Base-by-base conservation (phyloP, 495 filamentous ascomycete genomes). In the Entonaema liquescens region DNA sequence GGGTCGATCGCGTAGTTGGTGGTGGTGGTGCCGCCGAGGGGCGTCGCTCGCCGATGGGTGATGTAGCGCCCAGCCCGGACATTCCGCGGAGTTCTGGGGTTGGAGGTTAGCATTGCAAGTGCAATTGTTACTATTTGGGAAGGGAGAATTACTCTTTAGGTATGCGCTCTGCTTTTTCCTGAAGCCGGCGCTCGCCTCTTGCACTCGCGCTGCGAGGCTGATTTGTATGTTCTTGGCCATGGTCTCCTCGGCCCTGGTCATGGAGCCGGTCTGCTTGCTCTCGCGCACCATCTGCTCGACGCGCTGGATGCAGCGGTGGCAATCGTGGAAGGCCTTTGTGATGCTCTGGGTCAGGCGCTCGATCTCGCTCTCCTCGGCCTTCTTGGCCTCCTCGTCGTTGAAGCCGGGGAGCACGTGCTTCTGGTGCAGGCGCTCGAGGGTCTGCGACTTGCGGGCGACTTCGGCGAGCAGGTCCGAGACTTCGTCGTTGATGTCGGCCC, bases 141-240 rank as follows among this genome's bases (percentile, higher is more conserved):
- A 2, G 13, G 40, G 12, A 33, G 7, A 33, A 36, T 66, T 83
- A 97, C 95, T 98, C 77, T 95, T 97, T 60, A 99, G 80, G 80
- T 99, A 99, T 44, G 90, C 92, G 79, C 93, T 93, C 82, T 99
- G 95, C 81, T 97, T 98, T 84, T 97, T 98, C 60, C 95, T 85
- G 76, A 99, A 99, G 59, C 86, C 84, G 11, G 95, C 91, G 81
- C 93, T 97, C n/a, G 91, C 89, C 68, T 98, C 96, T 79, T 97
- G 93, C 1, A 98, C 93, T 61, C 93, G 83, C 8, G 91, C 83
- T 2, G 95, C 95, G 47, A 99, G 86, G 42, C 90, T 92, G 50
- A 97, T 92, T 79, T 97, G 92, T 65, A 98, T 93, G 79, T 99
- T 99, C 82, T 88, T 92, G 38, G 93, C 94, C 94, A 99, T 98